Evolutionary conservation across 768 basidiomycete species (phyloP), one percentile per base, ranked within the genome.

Genomic region (Psilocybe azurescens): DNA sequence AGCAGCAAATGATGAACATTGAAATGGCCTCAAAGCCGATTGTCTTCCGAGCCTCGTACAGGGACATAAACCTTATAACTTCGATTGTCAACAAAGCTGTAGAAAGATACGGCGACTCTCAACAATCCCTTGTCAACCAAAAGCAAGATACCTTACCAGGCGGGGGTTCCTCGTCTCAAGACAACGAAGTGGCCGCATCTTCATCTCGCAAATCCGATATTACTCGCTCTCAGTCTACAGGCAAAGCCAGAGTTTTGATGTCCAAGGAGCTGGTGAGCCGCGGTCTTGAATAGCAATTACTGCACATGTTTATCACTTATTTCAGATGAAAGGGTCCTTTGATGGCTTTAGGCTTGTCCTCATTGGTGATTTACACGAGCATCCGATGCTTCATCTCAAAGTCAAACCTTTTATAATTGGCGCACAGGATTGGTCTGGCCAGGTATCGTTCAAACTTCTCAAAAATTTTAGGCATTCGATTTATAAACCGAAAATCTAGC

Each of bases 301-400:
- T 1, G 13, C 56, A 11, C 47, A 50, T 56, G 58, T 54, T 67
- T 59, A 50, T 58, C 33, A 54, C 29, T 38, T 11, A 20, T 50
- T 5, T 0, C 64, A 98, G 94, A 79, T 97, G 64, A 92, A 89
- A 71, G 93, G 87, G 0, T 89, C 87, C 0, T 86, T 97, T 61
- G 95, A 96, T 60, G 97, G 96, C 2, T 93, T 99, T 78, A 89
- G 95, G 60, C 79, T 99, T 28, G 86, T 99, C 54, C 82, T 99
- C 38, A 98, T 99, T 58, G 95, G 97, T 3, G 97, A 99, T 74
- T 74, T 95, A 62, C 91, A 99, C 67, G 97, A 99, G 69, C 90
- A 97, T 66, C 97, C 97, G 0, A 85, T 99, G 79, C 78, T 99
- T 28, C 94, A 99, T 74, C 73, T 99, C 51, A 89, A 89, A 67